Base-by-base conservation (phyloP, 768 basidiomycete genomes). In the Boletus speciosus region DNA sequence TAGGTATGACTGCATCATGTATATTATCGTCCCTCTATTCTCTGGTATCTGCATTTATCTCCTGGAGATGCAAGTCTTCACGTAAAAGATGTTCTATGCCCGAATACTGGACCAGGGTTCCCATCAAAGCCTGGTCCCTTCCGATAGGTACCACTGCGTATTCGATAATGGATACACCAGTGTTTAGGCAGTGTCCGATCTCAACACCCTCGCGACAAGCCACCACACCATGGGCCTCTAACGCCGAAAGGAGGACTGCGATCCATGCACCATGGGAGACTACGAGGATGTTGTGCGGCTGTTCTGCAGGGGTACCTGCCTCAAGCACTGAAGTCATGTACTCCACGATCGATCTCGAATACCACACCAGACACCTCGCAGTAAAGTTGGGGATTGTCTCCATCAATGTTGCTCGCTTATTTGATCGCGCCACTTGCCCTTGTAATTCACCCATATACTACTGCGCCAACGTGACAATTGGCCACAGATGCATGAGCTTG, bases 211-310 rank as follows among this genome's bases (percentile, higher is more conserved):
- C 62, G 23, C 66, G 74, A 50, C 72, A 73, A 45, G 51, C 58
- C 48, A 79, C 58, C 59, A 72, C 65, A 34, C 75, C 64, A 41
- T 73, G 75, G 21, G 71, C 68, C n/a, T 79, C 58, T 62, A 89
- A 62, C 38, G 64, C 70, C 19, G 73, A 72, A 53, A 86, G 71
- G 50, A 90, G 73, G 29, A 74, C 72, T 19, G 71, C 69, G 54
- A 90, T 87, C 61, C 80, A 76, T 0, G 80, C 86, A 2, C 86
- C 86, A 52, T 92, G 89, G 39, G 83, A 80, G 54, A 82, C 79
- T 12, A 84, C 78, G 31, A 92, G 74, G 42, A 88, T 73, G 57
- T 69, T 60, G 5, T 47, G 55, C 9, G 63, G 55, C 23, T 46
- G 51, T 53, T 77, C 68, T 37, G 68, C 65, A 35, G 76, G 66